phyloP scores from a whole-genome alignment of 768 basidiomycete genomes.

The Tylopilus rubrobrunneus region DNA sequence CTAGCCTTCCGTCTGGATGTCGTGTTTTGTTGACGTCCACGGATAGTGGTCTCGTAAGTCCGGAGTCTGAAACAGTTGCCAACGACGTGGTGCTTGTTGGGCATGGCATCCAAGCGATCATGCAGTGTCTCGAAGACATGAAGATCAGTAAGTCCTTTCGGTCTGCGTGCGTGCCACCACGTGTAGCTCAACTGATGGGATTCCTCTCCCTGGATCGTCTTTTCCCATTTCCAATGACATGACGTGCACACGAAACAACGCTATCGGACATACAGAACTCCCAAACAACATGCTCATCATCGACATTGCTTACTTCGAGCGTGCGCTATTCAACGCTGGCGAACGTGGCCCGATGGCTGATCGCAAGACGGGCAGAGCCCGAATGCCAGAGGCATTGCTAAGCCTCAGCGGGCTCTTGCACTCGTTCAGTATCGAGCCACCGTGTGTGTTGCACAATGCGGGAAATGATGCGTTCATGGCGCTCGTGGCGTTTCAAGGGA shows the following conservation, averaged over 20 bases:
- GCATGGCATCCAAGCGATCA: conserved; percentile 52
- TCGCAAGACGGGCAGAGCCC: conserved; percentile 50
- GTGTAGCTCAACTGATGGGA: not conserved
- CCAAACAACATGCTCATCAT: conserved; percentile 70
- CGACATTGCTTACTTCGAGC: conserved; percentile 64
- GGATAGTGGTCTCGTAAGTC: conserved; percentile 64
- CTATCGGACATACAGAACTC: conserved; percentile 42
- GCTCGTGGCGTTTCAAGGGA: conserved; percentile 64
- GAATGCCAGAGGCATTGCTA: conserved; percentile 51
- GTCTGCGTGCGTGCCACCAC: not conserved
- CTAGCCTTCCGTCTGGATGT: not conserved
- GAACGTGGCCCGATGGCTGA: conserved; percentile 60
- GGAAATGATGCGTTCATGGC: conserved; percentile 76
- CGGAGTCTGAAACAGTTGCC: conserved; percentile 67
- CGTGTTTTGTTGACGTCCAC: not conserved
- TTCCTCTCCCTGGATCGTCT: not conserved
- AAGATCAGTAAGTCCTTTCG: conserved; percentile 59
- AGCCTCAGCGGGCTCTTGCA: conserved; percentile 60
- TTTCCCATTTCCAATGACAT: too few species aligned
- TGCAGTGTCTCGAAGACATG: conserved; percentile 70
- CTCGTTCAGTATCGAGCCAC: conserved; percentile 42
- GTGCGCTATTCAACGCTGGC: conserved; percentile 55
- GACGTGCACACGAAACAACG: too few species aligned
- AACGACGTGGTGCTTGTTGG: conserved; percentile 72
- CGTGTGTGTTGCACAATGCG: conserved; percentile 60